Percentiles rank a stretch among this genome's conserved stretches.
Conservation (phyloP, 768 basidiomycete genomes). For the Tephrocybe sp. region DNA sequence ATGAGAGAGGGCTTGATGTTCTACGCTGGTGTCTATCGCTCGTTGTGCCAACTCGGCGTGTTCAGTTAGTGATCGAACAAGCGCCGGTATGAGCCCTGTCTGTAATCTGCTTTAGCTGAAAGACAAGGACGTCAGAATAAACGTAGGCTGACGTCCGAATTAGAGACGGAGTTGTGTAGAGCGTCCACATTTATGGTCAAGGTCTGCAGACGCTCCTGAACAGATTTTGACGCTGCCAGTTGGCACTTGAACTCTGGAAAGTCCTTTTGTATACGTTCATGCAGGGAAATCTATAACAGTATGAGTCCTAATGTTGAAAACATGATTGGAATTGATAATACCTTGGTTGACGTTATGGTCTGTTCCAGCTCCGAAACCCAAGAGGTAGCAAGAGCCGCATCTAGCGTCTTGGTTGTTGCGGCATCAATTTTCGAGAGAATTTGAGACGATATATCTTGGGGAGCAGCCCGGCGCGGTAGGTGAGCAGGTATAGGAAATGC, state of each 20-base stretch:
- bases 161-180: constrained; percentile 48
- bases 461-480: constrained; percentile 59
- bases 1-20: constrained; percentile 50
- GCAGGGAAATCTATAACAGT: constrained; percentile 54
- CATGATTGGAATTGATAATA: constrained; percentile 24
- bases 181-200: constrained; percentile 52
- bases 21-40: constrained; percentile 49
- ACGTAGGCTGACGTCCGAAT: constrained; percentile 50
- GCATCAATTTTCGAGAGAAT: constrained; percentile 71
- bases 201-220: constrained; percentile 55
- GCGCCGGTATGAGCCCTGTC: constrained; percentile 65
- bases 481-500: constrained; percentile 73
- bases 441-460: constrained; percentile 66
- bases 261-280: constrained; percentile 68
- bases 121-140: neutral
- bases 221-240: constrained; percentile 55
- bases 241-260: constrained; percentile 64
- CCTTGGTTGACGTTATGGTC: constrained; percentile 71
- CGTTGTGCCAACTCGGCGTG: constrained; percentile 67
- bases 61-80: constrained; percentile 51
- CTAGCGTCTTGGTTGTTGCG: constrained; percentile 54
- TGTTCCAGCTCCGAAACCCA: constrained; percentile 76
- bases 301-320: constrained; percentile 1
- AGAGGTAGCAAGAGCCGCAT: constrained; percentile 56
- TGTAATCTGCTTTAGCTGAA: constrained; percentile 26